phyloP scores from a whole-genome alignment of 176 grass and related monocot species.

The Triticum monococcum region DNA sequence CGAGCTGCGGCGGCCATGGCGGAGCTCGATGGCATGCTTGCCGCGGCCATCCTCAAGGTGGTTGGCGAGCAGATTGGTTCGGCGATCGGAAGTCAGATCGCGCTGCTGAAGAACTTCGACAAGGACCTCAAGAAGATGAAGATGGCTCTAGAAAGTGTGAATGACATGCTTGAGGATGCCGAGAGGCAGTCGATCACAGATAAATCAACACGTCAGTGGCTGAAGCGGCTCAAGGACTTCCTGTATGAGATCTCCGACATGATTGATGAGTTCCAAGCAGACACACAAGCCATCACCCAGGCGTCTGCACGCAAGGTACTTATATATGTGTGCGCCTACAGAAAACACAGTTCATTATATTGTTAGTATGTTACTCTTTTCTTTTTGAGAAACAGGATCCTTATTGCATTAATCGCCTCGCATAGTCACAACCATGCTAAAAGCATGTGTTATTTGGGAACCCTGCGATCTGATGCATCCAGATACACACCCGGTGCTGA shows the following conservation, averaged over 20 bases:
- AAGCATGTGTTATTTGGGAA: no score
- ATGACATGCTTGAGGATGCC: neutral
- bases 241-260: conserved; percentile 14
- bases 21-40: neutral
- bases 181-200: neutral
- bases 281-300: neutral
- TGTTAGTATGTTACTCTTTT: no score
- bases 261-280: neutral
- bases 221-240: neutral
- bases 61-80: neutral
- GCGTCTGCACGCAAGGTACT: neutral
- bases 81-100: neutral
- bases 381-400: no score
- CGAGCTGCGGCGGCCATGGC: neutral
- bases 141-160: neutral
- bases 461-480: no score
- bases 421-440: no score
- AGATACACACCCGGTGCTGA: no score
- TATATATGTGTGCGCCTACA: no score
- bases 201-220: neutral
- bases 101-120: neutral
- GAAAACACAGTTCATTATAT: no score
- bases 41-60: neutral
- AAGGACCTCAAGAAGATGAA: neutral
- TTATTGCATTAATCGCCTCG: no score